Evolutionary conservation across 345 rosid genomes (phyloP).

Genomic region (Eucalyptus tenuipes): DNA sequence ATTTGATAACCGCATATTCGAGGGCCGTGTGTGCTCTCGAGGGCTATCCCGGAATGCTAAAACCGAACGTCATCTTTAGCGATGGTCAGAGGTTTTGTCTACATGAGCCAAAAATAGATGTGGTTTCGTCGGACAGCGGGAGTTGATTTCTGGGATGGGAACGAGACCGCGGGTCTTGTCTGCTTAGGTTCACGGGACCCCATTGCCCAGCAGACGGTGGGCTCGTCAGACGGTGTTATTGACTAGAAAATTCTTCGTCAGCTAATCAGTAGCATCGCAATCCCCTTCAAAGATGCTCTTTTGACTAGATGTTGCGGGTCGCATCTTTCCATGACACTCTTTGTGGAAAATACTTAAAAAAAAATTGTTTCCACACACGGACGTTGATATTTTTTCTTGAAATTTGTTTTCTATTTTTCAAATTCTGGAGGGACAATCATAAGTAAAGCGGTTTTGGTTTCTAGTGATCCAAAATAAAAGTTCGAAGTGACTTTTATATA

Average conservation of each 20-base stretch:
- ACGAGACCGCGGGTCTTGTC: background rate
- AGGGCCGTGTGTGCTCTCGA: background rate
- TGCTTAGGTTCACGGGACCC: background rate
- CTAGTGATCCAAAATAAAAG: no score
- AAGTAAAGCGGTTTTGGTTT: background rate
- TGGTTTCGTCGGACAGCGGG: background rate
- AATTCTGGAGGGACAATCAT: background rate
- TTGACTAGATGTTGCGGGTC: background rate
- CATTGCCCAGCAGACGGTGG: background rate
- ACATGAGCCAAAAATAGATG: no score
- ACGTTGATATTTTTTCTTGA: background rate
- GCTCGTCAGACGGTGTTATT: background rate
- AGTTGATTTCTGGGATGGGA: background rate
- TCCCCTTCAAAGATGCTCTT: background rate
- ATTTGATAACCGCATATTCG: background rate
- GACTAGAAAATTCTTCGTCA: background rate
- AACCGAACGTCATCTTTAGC: background rate
- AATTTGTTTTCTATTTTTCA: background rate
- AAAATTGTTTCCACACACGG: accelerated
- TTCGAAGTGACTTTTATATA: background rate
- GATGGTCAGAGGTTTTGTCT: background rate
- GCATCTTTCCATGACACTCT: background rate
- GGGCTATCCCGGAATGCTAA: background rate
- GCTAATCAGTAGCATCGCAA: background rate
- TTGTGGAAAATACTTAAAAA: background rate